Conservation (phyloP, 495 filamentous ascomycete genomes). For the Lineolata rhizophorae region DNA sequence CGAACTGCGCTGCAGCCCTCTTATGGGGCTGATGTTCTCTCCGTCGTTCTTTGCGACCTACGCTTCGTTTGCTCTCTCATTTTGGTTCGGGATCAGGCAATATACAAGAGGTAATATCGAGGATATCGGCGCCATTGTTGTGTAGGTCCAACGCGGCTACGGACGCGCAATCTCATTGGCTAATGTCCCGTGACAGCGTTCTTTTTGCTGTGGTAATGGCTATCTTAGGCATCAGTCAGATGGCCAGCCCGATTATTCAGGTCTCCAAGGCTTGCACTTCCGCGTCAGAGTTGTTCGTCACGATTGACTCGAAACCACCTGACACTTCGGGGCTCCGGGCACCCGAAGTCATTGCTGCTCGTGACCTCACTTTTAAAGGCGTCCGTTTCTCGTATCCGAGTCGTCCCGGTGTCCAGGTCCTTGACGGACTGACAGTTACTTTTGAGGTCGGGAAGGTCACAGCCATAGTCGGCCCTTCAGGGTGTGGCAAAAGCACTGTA, state of each 20-base stretch:
- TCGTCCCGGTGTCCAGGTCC: constrained; percentile 12
- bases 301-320: constrained; percentile 9
- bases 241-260: constrained; percentile 8
- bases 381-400: constrained; percentile 13
- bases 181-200: constrained; percentile 5
- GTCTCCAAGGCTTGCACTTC: constrained; percentile 10
- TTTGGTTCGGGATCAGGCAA: constrained; percentile 16
- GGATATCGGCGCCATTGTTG: constrained; percentile 6
- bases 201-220: constrained; percentile 12
- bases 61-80: constrained; percentile 12
- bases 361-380: constrained; percentile 9
- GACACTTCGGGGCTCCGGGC: constrained; percentile 11
- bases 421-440: constrained; percentile 5
- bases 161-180: neutral
- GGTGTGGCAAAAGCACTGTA: constrained; percentile 15
- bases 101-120: constrained; percentile 6
- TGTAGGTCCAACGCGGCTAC: constrained; percentile 6
- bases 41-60: constrained; percentile 13
- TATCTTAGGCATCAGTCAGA: constrained; percentile 6
- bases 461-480: constrained; percentile 15
- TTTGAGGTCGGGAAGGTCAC: constrained; percentile 14
- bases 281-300: constrained; percentile 10
- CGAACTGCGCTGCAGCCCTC: constrained; percentile 28
- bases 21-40: constrained; percentile 19
- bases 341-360: constrained; percentile 9